Evolutionary conservation across 495 filamentous ascomycete genomes (phyloP).

Genomic region (Letharia columbiana): DNA sequence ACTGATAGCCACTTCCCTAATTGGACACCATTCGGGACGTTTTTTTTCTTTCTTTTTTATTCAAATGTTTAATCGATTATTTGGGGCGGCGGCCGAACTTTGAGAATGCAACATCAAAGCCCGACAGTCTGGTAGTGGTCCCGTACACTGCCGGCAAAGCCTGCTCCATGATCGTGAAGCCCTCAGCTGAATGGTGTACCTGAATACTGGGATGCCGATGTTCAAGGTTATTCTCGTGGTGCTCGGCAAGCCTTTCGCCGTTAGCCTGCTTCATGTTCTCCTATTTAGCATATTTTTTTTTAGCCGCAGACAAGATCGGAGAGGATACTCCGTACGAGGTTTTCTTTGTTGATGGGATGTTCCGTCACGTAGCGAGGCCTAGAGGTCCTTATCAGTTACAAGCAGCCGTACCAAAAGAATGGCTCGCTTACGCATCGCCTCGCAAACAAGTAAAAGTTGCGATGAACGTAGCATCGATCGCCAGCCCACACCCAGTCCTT

Average conservation of each 20-base stretch:
- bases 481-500: conserved; percentile 37
- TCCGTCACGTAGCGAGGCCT: conserved; percentile 38
- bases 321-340: conserved; percentile 26
- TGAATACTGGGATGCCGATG: conserved; percentile 39
- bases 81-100: neutral
- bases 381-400: conserved; percentile 7
- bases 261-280: conserved; percentile 38
- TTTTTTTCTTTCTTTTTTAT: neutral
- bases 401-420: neutral
- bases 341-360: conserved; percentile 41
- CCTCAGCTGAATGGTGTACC: conserved; percentile 29
- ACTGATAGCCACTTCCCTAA: neutral
- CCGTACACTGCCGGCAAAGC: neutral
- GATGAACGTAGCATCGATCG: conserved; percentile 43
- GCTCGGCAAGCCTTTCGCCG: conserved; percentile 33
- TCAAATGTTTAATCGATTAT: neutral
- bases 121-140: neutral
- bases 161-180: conserved; percentile 5
- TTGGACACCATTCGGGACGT: neutral
- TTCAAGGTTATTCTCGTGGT: conserved; percentile 31
- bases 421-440: conserved; percentile 35
- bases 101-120: neutral
- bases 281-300: conserved; percentile 37
- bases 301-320: conserved; percentile 30
- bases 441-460: conserved; percentile 43